A percentile compares a stretch with the other conserved stretches of the same genome.
Evolutionary conservation across 129 eudicot species (phyloP).

Genomic region (carrot (Daucus carota)): DH1_v3.0 NC_030382.2:56356501-56357000

Average conservation of each 20-base stretch:
- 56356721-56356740: not conserved
- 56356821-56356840: too few species aligned
- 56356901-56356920: too few species aligned
- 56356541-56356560: not conserved
- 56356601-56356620: not conserved
- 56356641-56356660: not conserved
- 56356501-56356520: not conserved
- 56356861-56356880: too few species aligned
- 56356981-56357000: too few species aligned
- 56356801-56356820: too few species aligned
- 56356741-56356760: too few species aligned
- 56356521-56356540: not conserved
- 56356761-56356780: not conserved
- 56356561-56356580: not conserved
- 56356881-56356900: too few species aligned
- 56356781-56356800: not conserved
- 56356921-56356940: too few species aligned
- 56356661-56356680: not conserved
- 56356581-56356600: not conserved
- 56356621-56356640: not conserved
- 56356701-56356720: not conserved
- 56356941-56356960: too few species aligned
- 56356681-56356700: not conserved
- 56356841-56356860: too few species aligned
- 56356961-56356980: too few species aligned